These are phyloP conservation scores for Mariannaea elegans DNA, from an alignment of 2,329 filamentous ascomycete species.

Conservation along the genomic window DNA sequence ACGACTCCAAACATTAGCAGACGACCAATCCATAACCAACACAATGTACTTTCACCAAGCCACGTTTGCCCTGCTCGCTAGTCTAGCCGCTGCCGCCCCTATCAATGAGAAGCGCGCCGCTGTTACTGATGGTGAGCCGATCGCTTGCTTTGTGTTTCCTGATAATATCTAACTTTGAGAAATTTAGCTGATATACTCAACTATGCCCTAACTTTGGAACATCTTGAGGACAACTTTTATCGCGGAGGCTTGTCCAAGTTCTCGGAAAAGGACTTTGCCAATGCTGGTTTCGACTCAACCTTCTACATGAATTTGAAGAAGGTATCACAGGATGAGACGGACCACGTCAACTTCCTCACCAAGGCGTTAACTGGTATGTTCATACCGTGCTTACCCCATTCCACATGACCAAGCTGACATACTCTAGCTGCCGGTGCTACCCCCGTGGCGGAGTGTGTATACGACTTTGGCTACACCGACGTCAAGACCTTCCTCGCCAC, in stretches of 20 bases:
- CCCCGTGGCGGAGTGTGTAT: constrained; percentile 63
- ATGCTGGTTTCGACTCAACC: constrained; percentile 57
- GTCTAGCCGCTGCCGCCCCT: not conserved
- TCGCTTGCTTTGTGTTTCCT: not conserved
- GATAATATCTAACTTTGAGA: not conserved
- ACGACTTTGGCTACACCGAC: constrained; percentile 67
- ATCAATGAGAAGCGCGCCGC: not conserved
- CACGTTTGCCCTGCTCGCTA: not conserved
- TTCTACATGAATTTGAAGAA: constrained; percentile 67
- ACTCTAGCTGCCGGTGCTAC: constrained; percentile 49
- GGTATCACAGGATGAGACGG: constrained; percentile 61
- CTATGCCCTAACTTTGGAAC: constrained; percentile 61
- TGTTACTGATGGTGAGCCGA: not conserved
- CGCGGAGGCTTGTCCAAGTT: constrained; percentile 66
- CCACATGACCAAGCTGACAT: too few relatives aligned
- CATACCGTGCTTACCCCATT: not conserved
- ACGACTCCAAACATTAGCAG: too few relatives aligned
- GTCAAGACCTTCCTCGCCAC: constrained; percentile 68
- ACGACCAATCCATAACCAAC: too few relatives aligned
- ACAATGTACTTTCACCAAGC: not conserved
- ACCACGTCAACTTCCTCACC: constrained; percentile 65
- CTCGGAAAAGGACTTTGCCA: constrained; percentile 59
- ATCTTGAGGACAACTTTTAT: constrained; percentile 72
- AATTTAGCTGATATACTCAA: constrained; percentile 47
- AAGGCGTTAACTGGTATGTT: constrained; percentile 47